Evolutionary conservation across 2,329 filamentous ascomycete species (phyloP).

Genomic region (Chaetomium strumarium): DNA sequence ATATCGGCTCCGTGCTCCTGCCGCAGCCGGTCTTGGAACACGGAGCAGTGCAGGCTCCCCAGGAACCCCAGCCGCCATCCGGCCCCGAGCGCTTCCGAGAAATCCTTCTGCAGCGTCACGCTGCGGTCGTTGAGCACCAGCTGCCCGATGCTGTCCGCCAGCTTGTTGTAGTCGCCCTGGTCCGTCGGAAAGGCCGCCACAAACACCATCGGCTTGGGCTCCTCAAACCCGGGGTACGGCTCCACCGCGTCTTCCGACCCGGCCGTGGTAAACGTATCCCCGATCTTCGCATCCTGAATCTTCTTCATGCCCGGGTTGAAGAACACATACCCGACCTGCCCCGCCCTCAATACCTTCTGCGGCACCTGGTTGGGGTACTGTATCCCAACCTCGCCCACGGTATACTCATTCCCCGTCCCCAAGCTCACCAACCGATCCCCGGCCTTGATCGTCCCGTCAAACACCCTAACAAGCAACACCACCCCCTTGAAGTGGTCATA

Average conservation of each 20-base stretch:
- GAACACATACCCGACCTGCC: slow-evolving; percentile 92
- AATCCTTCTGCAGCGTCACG: slow-evolving; percentile 89
- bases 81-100: slow-evolving; percentile 85
- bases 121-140: slow-evolving; percentile 92
- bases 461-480: slow-evolving; percentile 82
- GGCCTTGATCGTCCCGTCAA: slow-evolving; percentile 76
- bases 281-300: slow-evolving; percentile 91
- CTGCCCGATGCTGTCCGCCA: slow-evolving; percentile 92
- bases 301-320: slow-evolving; percentile 99
- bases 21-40: slow-evolving; percentile 90
- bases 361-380: slow-evolving; percentile 87
- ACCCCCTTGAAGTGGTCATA: slow-evolving; percentile 96
- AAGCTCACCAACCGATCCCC: slow-evolving; percentile 86
- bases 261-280: slow-evolving; percentile 85
- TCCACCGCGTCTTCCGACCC: slow-evolving; percentile 71
- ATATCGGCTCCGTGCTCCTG: slow-evolving; percentile 93
- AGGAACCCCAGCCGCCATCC: slow-evolving; percentile 93
- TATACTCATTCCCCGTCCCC: slow-evolving; percentile 83
- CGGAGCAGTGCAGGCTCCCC: slow-evolving; percentile 97
- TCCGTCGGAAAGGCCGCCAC: slow-evolving; percentile 95
- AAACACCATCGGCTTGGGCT: slow-evolving; percentile 98
- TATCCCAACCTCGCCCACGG: slow-evolving; percentile 92
- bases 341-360: slow-evolving; percentile 73
- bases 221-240: slow-evolving; percentile 85
- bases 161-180: slow-evolving; percentile 74